Conservation (phyloP, 1,284 basidiomycete genomes). For the Cryptococcus sp. region DNA sequence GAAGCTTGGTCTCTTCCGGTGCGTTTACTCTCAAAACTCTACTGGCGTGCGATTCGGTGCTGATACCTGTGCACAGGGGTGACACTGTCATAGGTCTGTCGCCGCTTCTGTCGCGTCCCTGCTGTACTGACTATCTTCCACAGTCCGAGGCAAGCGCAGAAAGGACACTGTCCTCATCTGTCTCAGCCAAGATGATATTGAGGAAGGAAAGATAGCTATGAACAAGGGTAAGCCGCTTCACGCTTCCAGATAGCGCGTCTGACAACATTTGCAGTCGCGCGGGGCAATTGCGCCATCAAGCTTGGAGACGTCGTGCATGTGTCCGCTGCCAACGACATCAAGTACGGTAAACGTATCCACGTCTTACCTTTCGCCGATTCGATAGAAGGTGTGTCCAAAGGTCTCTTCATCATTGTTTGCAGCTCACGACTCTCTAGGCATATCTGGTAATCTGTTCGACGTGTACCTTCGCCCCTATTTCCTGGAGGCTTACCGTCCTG, state of each 20-base stretch:
- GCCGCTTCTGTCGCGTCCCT: background rate
- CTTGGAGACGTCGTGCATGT: slow-evolving; percentile 95
- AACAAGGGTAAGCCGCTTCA: slow-evolving; percentile 69
- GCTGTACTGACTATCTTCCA: slow-evolving; percentile 4
- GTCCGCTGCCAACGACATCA: slow-evolving; percentile 95
- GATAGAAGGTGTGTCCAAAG: slow-evolving; percentile 69
- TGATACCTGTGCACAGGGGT: slow-evolving; percentile 23
- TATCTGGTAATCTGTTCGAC: slow-evolving; percentile 98
- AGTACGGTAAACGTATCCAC: slow-evolving; percentile 96
- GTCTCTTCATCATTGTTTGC: background rate
- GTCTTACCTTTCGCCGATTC: slow-evolving; percentile 98
- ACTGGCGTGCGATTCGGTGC: background rate
- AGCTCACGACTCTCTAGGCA: slow-evolving; percentile 48
- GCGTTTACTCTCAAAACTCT: slow-evolving; percentile 26
- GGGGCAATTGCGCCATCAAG: slow-evolving; percentile 97
- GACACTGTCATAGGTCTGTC: slow-evolving; percentile 49
- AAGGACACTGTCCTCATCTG: slow-evolving; percentile 95
- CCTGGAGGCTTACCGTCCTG: slow-evolving; percentile 70
- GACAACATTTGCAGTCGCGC: slow-evolving; percentile 68
- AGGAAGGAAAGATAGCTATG: slow-evolving; percentile 95
- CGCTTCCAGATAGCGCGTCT: background rate
- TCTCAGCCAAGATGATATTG: slow-evolving; percentile 90
- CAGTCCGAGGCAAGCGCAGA: slow-evolving; percentile 82
- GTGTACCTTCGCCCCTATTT: slow-evolving; percentile 99
- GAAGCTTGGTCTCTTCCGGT: slow-evolving; percentile 89